A percentile compares a stretch with the other conserved stretches of the same genome.
These are phyloP conservation scores for Fusarium sp. DNA, from an alignment of 2,329 filamentous ascomycete species.

Conservation along the genomic window DNA sequence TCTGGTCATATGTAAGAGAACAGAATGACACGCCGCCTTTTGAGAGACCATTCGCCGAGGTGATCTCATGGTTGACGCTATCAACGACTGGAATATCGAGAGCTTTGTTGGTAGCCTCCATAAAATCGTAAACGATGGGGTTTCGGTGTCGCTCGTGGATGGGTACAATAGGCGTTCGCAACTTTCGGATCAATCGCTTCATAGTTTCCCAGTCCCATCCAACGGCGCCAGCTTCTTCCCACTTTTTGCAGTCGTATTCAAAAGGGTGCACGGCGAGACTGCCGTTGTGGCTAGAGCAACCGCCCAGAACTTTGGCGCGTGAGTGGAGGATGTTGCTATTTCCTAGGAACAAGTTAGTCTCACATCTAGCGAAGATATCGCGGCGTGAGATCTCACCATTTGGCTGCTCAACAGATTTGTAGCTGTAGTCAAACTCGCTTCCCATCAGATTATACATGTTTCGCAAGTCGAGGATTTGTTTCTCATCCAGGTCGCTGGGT, in stretches of 20 bases:
- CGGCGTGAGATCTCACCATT: neutral
- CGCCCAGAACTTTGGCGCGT: neutral
- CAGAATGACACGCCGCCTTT: neutral
- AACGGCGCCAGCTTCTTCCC: neutral
- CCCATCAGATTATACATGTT: neutral
- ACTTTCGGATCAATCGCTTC: neutral
- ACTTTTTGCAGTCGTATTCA: neutral
- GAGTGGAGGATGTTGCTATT: slow-evolving; percentile 1
- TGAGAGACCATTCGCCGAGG: neutral
- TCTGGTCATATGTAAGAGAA: neutral
- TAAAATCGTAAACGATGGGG: neutral
- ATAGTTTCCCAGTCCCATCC: neutral
- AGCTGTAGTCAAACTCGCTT: neutral
- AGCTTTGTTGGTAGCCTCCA: neutral
- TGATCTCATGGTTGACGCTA: neutral
- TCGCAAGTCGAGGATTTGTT: neutral
- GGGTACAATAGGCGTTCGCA: neutral
- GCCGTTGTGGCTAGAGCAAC: neutral
- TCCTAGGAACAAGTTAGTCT: neutral
- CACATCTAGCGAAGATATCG: neutral
- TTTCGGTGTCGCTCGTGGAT: neutral
- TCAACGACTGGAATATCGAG: neutral
- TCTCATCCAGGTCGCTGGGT: neutral
- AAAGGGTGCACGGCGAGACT: neutral
- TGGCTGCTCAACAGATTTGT: neutral